These are phyloP conservation scores for Boletus tomentosulus DNA, from an alignment of 768 basidiomycete species.

Conservation along the genomic window DNA sequence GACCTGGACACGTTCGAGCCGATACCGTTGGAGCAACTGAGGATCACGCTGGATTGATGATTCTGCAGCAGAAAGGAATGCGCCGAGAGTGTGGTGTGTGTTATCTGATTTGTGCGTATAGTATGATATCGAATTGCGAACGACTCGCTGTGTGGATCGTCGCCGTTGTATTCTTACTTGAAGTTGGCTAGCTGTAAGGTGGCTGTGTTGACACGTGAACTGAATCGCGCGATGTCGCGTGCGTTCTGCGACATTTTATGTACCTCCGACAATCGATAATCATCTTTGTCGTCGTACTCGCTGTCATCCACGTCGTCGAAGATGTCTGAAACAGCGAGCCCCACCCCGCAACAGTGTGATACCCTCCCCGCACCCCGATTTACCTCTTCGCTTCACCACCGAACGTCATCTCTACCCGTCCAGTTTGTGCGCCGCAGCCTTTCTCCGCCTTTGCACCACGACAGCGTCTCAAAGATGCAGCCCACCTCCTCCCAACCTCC, in stretches of 20 bases:
- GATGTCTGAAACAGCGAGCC: slow-evolving; percentile 10
- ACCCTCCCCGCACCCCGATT: slow-evolving; percentile 64
- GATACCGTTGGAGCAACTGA: slow-evolving; percentile 94
- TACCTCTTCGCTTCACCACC: slow-evolving; percentile 24
- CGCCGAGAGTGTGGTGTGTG: slow-evolving; percentile 13
- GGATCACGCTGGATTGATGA: slow-evolving; percentile 86
- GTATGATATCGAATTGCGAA: slow-evolving; percentile 34
- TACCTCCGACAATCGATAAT: neutral
- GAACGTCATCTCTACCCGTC: neutral
- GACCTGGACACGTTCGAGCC: slow-evolving; percentile 90
- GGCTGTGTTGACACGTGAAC: slow-evolving; percentile 21
- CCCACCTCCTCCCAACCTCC: slow-evolving; percentile 27
- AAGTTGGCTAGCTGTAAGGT: neutral
- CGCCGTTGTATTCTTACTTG: slow-evolving; percentile 29
- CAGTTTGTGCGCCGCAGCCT: neutral
- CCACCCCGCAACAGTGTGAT: slow-evolving; percentile 49
- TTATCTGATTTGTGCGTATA: slow-evolving; percentile 34
- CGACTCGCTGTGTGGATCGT: slow-evolving; percentile 8
- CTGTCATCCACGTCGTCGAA: neutral
- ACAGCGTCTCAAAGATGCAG: neutral
- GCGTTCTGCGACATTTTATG: too few relatives aligned
- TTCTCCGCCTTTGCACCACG: neutral
- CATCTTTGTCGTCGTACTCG: neutral
- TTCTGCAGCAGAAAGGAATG: slow-evolving; percentile 26
- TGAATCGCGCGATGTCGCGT: neutral